A percentile compares a stretch with the other conserved stretches of the same genome.
Conservation (phyloP, 2,329 filamentous ascomycete genomes). For the Tympanopsis confertula region DNA sequence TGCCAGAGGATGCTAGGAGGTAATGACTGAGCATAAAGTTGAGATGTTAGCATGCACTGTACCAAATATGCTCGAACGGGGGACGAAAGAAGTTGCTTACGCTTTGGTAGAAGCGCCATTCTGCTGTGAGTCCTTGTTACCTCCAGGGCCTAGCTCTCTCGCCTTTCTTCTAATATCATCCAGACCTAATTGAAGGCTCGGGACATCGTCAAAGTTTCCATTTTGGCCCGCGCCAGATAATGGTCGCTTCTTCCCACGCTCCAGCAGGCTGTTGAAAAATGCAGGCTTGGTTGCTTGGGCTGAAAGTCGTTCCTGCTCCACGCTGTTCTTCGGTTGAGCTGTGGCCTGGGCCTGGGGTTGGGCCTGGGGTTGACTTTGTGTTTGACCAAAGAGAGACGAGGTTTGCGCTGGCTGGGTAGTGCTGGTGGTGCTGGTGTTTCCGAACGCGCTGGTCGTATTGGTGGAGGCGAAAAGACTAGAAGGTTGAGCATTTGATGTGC, state of each 20-base stretch:
- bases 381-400: not conserved
- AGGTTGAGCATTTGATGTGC: constrained; percentile 5
- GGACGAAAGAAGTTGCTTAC: constrained; percentile 18
- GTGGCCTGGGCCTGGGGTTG: not conserved
- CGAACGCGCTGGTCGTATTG: not conserved
- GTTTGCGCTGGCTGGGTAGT: not conserved
- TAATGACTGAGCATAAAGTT: constrained; percentile 33
- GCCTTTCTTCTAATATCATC: constrained; percentile 55
- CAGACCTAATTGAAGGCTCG: constrained; percentile 48
- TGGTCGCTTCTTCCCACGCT: constrained; percentile 21
- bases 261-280: constrained; percentile 1
- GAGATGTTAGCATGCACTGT: not conserved
- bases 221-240: constrained; percentile 27
- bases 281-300: not conserved
- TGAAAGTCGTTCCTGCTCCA: too few species aligned
- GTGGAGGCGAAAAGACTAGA: not conserved
- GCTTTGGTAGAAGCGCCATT: constrained; percentile 22
- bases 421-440: not conserved
- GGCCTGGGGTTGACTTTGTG: not conserved
- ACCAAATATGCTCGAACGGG: not conserved
- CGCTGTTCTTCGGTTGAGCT: not conserved
- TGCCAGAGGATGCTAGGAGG: constrained; percentile 52
- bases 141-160: constrained; percentile 42
- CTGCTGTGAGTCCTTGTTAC: constrained; percentile 17
- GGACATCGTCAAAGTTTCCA: constrained; percentile 35